Evolutionary conservation across 176 grass and related monocot species (phyloP), one percentile per base, ranked within the genome.

Genomic region (Leersia perrieri): DNA sequence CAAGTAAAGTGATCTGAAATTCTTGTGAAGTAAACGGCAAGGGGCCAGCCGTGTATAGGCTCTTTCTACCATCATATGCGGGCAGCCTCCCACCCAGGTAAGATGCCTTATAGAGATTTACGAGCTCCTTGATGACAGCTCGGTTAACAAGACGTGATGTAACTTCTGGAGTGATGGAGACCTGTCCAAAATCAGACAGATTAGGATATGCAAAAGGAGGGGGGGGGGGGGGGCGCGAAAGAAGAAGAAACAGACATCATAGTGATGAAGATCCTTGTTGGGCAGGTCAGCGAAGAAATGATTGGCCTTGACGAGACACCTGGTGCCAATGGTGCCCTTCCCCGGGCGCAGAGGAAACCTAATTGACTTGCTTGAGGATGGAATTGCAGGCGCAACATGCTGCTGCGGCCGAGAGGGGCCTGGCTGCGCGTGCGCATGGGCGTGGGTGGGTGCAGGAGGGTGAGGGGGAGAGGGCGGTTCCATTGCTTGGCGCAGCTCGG

Each of bases 401-500:
- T 42, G 82, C 63, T 73, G 80, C 6, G 88, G 72, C 8, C 65
- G 33, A 31, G 80, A 89, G 73, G 80, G 25, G 80, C 85, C 90
- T 68, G 85, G 62, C 39, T 25, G 55, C 72, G 65, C 14, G 41
- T 41, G 39, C 39, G 39, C 9, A 8, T 41, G 10, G 10, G 0
- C 3, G 39, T 41, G 39, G 39, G 45, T n/a, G 7, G 82, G 67
- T 41, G 81, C 57, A 20, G 80, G 32, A n/a, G n/a, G n/a, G n/a
- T n/a, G n/a, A n/a, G n/a, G 73, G 18, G 82, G 78, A 86, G 92
- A 69, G 18, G 82, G 78, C 83, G 92, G 26, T 75, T 75, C 76
- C 72, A 88, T 94, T 85, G 94, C 94, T 97, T 97, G 94, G 94
- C 87, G 91, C 94, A 97, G 94, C 73, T 97, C 94, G 94, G 94